These are phyloP conservation scores for Uromyces viciae-fabae DNA, from an alignment of 1,284 basidiomycete species.

Conservation along the genomic window DNA sequence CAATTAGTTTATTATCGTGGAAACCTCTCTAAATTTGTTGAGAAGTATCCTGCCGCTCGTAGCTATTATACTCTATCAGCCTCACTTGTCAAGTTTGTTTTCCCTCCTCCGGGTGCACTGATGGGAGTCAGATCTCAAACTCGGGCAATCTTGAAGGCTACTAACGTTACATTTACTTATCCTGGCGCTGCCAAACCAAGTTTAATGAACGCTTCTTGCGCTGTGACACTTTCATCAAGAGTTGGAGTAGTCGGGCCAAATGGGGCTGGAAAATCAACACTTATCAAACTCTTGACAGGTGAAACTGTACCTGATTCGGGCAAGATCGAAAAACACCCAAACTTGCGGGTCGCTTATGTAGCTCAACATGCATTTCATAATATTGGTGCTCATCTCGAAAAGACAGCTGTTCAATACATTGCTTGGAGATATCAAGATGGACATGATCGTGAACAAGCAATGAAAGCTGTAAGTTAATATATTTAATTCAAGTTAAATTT, in stretches of 20 bases:
- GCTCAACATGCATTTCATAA: conserved; percentile 97
- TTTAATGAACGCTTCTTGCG: conserved; percentile 82
- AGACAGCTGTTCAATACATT: conserved; percentile 91
- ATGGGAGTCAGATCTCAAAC: conserved; percentile 98
- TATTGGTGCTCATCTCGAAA: conserved; percentile 79
- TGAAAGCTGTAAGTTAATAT: conserved; percentile 63
- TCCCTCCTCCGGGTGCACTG: conserved; percentile 90
- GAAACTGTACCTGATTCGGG: conserved; percentile 91
- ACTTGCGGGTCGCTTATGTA: conserved; percentile 92
- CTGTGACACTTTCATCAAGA: conserved; percentile 70
- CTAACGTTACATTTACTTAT: conserved; percentile 90
- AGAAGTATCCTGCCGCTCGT: conserved; percentile 85
- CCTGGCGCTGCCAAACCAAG: conserved; percentile 79
- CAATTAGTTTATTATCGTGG: conserved; percentile 91
- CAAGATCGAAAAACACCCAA: conserved; percentile 90
- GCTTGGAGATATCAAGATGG: conserved; percentile 99
- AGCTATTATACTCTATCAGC: conserved; percentile 96
- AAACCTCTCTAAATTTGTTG: conserved; percentile 87
- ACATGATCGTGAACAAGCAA: conserved; percentile 89
- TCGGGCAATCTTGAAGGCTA: conserved; percentile 90
- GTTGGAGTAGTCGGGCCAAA: conserved; percentile 88
- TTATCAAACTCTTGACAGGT: conserved; percentile 94
- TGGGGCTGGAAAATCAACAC: conserved; percentile 90
- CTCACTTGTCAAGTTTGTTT: conserved; percentile 90
- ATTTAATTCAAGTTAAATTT: background rate